These are phyloP conservation scores for Irineochytrium annulatum DNA, from an alignment of 192 early-diverging fungal species.

Conservation along the genomic window DNA sequence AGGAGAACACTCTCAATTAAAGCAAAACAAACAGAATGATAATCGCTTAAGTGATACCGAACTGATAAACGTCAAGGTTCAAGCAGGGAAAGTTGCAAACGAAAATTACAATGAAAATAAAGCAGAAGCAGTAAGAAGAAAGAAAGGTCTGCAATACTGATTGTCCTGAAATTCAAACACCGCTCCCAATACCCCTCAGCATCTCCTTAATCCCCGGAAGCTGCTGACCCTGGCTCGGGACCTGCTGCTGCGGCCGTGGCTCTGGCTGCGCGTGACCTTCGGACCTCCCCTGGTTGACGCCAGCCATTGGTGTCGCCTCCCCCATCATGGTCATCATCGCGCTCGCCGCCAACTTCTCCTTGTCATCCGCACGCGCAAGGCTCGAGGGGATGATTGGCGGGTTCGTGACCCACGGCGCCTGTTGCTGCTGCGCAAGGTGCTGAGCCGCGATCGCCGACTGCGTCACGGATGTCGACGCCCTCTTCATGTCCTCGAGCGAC, in stretches of 20 bases:
- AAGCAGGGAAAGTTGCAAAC: no score
- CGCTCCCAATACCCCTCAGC: slow-evolving; percentile 1
- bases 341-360: no score
- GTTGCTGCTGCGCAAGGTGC: neutral
- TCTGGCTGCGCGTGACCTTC: neutral
- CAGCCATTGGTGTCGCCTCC: neutral
- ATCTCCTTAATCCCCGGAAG: slow-evolving; percentile 5
- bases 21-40: no score
- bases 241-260: neutral
- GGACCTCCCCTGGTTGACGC: neutral
- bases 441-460: neutral
- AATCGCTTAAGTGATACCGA: no score
- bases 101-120: no score
- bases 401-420: neutral
- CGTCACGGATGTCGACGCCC: neutral
- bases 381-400: no score
- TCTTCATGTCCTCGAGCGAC: neutral
- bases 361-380: no score
- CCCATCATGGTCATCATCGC: neutral
- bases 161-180: no score
- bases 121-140: no score
- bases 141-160: no score
- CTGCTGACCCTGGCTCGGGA: neutral
- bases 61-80: no score
- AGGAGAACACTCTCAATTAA: no score